Base-by-base conservation (phyloP, 2,329 filamentous ascomycete genomes). In the Hirsutella thompsonii region DNA sequence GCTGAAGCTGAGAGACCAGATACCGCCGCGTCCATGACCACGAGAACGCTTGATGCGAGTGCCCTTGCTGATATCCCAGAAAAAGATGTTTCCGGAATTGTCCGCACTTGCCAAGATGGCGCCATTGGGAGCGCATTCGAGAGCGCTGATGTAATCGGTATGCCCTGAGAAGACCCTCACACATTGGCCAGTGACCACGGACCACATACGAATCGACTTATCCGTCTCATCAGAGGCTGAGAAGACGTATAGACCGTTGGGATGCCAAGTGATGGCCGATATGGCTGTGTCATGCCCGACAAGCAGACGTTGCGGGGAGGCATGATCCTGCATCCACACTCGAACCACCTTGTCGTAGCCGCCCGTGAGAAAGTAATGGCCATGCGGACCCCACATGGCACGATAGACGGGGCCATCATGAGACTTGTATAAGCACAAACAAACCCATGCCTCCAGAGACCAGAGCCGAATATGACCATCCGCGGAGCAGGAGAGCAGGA, bases 181-280 rank as follows among this genome's bases (percentile, higher is more conserved):
- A 29, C 88, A 87, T 46, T 81, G 80, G 21, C 92, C 92, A 8
- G 83, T 90, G 10, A 79, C 74, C n/a, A 95, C 76, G 9, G 88
- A 81, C 92, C 92, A 98, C 90, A 98, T 96, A 23, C 92, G 81
- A 28, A 96, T 85, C 0, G 88, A 92, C 60, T 90, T 90, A 61
- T 98, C 78, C 6, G 70, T 75, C 55, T 80, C 89, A 49, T 84
- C 84, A 11, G 87, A 93, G 3, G 84, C 88, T 0, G 92, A 95
- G 61, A 98, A 95, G 36, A 95, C 69, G 52, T 96, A 98, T 5
- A 83, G 78, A 16, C 86, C 87, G 56, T 98, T 98, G 0, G 90
- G 87, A 54, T 98, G 92, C 79, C 92, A 98, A 13, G 83, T 72
- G n/a, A 95, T 72, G 35, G 81, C 79, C 39, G 93, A 93, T n/a